Evolutionary conservation across 83 land plant species (phyloP), one percentile per base, ranked within the genome.

Genomic region (Picea engelmannii): DNA sequence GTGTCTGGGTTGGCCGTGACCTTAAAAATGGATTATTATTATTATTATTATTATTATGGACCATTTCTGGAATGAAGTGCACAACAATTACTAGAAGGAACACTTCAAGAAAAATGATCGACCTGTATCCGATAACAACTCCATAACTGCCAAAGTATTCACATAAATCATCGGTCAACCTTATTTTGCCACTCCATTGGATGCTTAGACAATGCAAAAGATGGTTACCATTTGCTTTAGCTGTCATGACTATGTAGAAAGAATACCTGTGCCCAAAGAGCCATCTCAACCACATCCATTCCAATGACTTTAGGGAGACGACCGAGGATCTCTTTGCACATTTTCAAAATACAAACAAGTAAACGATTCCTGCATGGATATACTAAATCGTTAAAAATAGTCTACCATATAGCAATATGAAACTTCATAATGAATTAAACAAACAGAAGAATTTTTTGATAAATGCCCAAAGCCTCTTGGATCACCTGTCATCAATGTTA

Each of bases 241-340:
- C 7, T 25, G 62, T 75, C 10, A 35, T 44, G 24, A 44, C 4
- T 17, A 73, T 44, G 76, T 40, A 44, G 23, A 73, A n/a, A 44
- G 24, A 68, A 55, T 73, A 98, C 99, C 99, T 98, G 93, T 78
- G 95, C 99, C 99, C 99, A 98, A 80, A 98, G 91, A 78, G 99
- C 99, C 99, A 98, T 94, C 89, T 98, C 99, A 69, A 96, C 99
- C 44, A 98, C 91, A 91, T 98, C 99, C 88, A 96, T 94, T 61
- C 99, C 99, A 84, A 92, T 89, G 81, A 98, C 93, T 91, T 94
- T 98, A 21, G 99, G 99, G 68, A 96, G 81, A 47, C 92, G 95
- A 66, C 96, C 99, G 38, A 96, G 62, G 47, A 93, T 83, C 84
- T 98, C 99, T 84, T 94, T 96, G 86, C 95, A 96, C 18, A 94